Base-by-base conservation (phyloP, 176 grass and related monocot genomes). In the Tuctoria greenei region DNA sequence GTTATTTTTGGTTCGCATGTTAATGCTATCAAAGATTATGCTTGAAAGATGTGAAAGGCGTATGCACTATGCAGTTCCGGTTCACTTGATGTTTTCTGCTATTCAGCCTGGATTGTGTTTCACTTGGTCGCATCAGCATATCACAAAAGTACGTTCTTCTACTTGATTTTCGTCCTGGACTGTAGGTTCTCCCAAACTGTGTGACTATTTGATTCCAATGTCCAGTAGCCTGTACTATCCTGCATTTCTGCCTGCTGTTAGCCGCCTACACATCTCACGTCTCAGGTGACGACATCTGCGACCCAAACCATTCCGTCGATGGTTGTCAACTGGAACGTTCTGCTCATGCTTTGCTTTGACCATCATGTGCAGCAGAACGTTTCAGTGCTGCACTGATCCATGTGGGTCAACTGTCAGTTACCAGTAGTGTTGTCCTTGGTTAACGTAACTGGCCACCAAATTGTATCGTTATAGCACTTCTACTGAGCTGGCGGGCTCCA, bases 251-350 rank as follows among this genome's bases (percentile, higher is more conserved):
- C 13, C 13, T 25, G 55, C 7, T 38, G 12, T 54, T 9, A 21
- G 7, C 50, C 1, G 20, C 5, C n/a, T n/a, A 13, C 10, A 50
- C 35, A 27, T 6, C 7, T 23, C 51, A 26, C 39, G 34, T 64
- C 56, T 44, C 67, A 61, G 51, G 69, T 51, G 75, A 59, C 50
- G 75, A 59, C 50, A 4, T 5, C 21, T 76, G 58, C 21, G 21
- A 21, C 49, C 11, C 17, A n/a, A 14, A 74, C 40, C 42, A 25
- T 45, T 55, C 8, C 50, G 23, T 80, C 36, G 77, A 62, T 9
- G 45, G 5, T 18, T 26, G 71, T 75, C 25, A 35, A 21, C 14
- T 6, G 36, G 70, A 86, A 70, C 84, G 64, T 86, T 86, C 77
- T 17, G 44, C 43, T 7, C 23, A 6, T 6, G 17, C 36, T 52